Evolutionary conservation across 768 basidiomycete species (phyloP).

Genomic region (Serendipita indica): DNA sequence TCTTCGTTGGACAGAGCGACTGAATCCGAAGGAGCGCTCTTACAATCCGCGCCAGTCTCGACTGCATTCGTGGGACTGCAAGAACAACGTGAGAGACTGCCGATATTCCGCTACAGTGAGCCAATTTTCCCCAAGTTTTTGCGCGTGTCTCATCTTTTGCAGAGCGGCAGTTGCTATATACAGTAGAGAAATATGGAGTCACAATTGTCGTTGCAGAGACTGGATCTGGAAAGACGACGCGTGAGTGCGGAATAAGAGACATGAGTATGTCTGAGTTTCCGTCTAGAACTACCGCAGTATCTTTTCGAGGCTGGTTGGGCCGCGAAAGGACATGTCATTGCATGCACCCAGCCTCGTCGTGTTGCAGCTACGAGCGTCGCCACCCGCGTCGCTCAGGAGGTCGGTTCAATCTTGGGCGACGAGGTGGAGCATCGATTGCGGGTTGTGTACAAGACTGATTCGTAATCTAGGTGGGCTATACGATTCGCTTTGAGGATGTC

Average conservation of each 20-base stretch:
- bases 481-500: constrained; percentile 92
- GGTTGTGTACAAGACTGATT: background rate
- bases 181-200: constrained; percentile 70
- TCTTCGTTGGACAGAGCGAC: constrained; percentile 75
- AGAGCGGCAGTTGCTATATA: constrained; percentile 72
- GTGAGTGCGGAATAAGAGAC: constrained; percentile 32
- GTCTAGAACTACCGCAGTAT: constrained; percentile 84
- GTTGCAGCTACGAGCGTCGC: constrained; percentile 95
- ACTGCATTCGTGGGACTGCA: constrained; percentile 43
- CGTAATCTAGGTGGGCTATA: constrained; percentile 72
- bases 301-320: constrained; percentile 92
- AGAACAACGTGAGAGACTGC: constrained; percentile 64
- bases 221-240: constrained; percentile 95
- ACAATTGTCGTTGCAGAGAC: constrained; percentile 88
- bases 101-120: constrained; percentile 81
- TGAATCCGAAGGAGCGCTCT: constrained; percentile 55
- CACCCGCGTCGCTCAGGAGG: constrained; percentile 77
- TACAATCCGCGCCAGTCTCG: constrained; percentile 47
- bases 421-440: constrained; percentile 36
- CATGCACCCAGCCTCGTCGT: constrained; percentile 83
- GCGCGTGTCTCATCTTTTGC: background rate
- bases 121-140: constrained; percentile 7
- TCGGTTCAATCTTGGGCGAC: constrained; percentile 76
- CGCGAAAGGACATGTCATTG: constrained; percentile 63
- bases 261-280: background rate